Conservation (phyloP, 768 basidiomycete genomes). For the Leccinum uliginosum region DNA sequence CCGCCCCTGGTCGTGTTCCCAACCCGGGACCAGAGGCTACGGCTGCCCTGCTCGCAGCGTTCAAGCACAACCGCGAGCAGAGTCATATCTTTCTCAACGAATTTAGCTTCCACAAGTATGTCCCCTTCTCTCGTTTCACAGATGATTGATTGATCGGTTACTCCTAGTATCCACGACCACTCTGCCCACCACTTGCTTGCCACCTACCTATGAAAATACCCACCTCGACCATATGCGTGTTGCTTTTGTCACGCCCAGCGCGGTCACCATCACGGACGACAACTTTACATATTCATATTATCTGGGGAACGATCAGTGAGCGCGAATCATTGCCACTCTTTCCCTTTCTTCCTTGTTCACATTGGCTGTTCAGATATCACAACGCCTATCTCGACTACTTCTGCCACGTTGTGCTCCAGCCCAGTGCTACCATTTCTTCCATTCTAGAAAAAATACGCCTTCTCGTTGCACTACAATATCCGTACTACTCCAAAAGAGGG, state of each 20-base stretch:
- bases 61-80: constrained; percentile 50
- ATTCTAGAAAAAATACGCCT: constrained; percentile 61
- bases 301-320: constrained; percentile 31
- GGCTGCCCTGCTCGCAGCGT: constrained; percentile 33
- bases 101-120: constrained; percentile 31
- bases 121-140: not conserved
- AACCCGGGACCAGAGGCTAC: constrained; percentile 38
- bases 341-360: not conserved
- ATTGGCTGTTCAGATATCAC: constrained; percentile 20
- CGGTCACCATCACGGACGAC: constrained; percentile 24
- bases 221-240: constrained; percentile 37
- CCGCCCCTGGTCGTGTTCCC: constrained; percentile 35
- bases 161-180: constrained; percentile 39
- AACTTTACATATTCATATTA: constrained; percentile 23
- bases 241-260: constrained; percentile 26
- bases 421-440: constrained; percentile 25
- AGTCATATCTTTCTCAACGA: constrained; percentile 54
- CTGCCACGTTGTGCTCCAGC: constrained; percentile 26
- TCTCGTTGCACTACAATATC: constrained; percentile 49
- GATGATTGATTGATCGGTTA: not conserved
- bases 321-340: not conserved
- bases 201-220: constrained; percentile 43
- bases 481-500: constrained; percentile 23
- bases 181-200: constrained; percentile 54
- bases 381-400: constrained; percentile 33